A percentile compares a stretch with the other conserved stretches of the same genome.
These are phyloP conservation scores for Crithidia bombi DNA, from an alignment of 208 protist genomes.

Conservation along the genomic window DNA sequence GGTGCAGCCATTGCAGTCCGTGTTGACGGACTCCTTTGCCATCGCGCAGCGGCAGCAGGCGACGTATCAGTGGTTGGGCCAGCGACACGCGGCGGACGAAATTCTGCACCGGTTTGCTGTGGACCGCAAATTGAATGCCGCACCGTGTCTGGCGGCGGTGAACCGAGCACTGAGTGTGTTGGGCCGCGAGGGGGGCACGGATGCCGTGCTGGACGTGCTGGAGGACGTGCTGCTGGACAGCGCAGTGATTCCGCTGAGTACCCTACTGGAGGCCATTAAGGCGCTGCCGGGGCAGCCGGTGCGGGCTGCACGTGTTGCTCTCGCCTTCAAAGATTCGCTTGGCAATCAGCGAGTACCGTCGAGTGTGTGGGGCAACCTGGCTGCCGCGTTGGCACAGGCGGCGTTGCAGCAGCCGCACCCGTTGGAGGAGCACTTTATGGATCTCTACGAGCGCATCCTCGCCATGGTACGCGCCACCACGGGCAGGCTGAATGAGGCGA, in stretches of 20 bases:
- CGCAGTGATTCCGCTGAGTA: conserved; percentile 41
- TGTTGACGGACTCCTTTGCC: conserved; percentile 52
- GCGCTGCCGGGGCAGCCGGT: conserved; percentile 36
- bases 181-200: conserved; percentile 34
- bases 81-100: conserved; percentile 47
- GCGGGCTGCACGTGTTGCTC: conserved; percentile 39
- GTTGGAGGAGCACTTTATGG: conserved; percentile 61
- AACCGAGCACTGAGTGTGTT: conserved; percentile 56
- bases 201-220: conserved; percentile 49
- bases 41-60: conserved; percentile 61
- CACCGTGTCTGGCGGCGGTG: conserved; percentile 53
- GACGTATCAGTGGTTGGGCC: conserved; percentile 69
- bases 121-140: conserved; percentile 60
- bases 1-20: conserved; percentile 41
- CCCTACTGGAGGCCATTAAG: conserved; percentile 41
- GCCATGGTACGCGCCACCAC: conserved; percentile 47
- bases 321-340: conserved; percentile 39
- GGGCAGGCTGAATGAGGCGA: conserved; percentile 44
- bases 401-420: conserved; percentile 45
- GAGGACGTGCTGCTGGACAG: conserved; percentile 55
- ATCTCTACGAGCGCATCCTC: conserved; percentile 64
- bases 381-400: conserved; percentile 47
- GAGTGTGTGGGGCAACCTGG: conserved; percentile 42
- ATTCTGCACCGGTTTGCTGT: conserved; percentile 67
- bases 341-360: conserved; percentile 28